Percentiles rank a stretch among this genome's conserved stretches.
These are phyloP conservation scores for Aphanomyces euteiches DNA, from an alignment of 352 stramenopile species.

Conservation along the genomic window DNA sequence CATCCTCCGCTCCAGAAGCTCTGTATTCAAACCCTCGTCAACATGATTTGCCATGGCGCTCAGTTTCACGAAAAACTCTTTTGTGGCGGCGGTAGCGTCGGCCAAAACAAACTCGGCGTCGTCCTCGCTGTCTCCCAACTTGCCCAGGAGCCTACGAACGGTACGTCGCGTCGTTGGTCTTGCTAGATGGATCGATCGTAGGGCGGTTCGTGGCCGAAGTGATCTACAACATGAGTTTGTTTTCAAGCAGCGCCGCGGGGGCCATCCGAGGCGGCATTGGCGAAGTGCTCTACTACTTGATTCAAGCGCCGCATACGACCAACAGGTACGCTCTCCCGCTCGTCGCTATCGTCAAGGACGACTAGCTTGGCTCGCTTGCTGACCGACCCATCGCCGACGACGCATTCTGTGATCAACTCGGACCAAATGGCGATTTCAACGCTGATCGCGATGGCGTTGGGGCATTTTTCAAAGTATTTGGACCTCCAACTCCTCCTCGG, in stretches of 20 bases:
- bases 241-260: constrained; percentile 49
- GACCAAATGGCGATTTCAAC: constrained; percentile 33
- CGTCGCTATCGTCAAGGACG: too few species aligned
- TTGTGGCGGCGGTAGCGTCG: constrained; percentile 59
- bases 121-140: constrained; percentile 63
- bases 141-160: constrained; percentile 33
- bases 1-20: constrained; percentile 55
- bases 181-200: background rate
- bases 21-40: constrained; percentile 59
- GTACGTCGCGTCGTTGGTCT: background rate
- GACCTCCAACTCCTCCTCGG: constrained; percentile 58
- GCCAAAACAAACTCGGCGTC: constrained; percentile 62
- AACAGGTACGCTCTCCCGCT: constrained; percentile 34
- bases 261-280: constrained; percentile 55
- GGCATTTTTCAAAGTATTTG: constrained; percentile 60
- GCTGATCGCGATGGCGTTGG: constrained; percentile 54
- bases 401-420: background rate
- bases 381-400: background rate
- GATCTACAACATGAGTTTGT: constrained; percentile 69
- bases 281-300: constrained; percentile 51
- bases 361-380: background rate
- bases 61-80: constrained; percentile 68
- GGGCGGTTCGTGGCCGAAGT: constrained; percentile 60
- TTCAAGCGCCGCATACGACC: constrained; percentile 30
- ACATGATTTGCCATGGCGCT: constrained; percentile 63